Percentiles rank a stretch among this genome's conserved stretches.
These are phyloP conservation scores for Penicillium crustosum DNA, from an alignment of 2,329 filamentous ascomycete species.

Conservation along the genomic window DNA sequence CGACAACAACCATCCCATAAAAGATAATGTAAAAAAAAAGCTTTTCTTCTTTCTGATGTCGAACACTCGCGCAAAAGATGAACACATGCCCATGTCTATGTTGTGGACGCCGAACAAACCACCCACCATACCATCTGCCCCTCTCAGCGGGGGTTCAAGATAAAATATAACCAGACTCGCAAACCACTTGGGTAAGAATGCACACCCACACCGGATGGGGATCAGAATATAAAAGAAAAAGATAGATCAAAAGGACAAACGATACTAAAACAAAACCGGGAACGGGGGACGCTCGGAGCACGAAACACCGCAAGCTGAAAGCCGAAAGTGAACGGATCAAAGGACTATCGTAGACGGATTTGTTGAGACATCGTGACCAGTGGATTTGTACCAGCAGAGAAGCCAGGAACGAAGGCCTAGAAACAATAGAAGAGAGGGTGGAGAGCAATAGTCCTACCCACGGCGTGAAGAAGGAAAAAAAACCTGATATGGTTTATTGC, in stretches of 20 bases:
- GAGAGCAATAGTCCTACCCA: slow-evolving; percentile 16
- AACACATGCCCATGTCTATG: slow-evolving; percentile 45
- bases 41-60: slow-evolving; percentile 32
- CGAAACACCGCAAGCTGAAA: slow-evolving; percentile 11
- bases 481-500: background rate
- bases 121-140: slow-evolving; percentile 36
- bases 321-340: slow-evolving; percentile 9
- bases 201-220: slow-evolving; percentile 28
- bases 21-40: slow-evolving; percentile 14
- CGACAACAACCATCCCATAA: slow-evolving; percentile 16
- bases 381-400: slow-evolving; percentile 10
- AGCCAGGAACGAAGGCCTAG: slow-evolving; percentile 1
- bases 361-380: slow-evolving; percentile 2
- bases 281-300: slow-evolving; percentile 14
- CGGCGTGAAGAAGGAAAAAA: slow-evolving; percentile 2
- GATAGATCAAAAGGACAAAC: slow-evolving; percentile 20
- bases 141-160: slow-evolving; percentile 34
- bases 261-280: slow-evolving; percentile 18
- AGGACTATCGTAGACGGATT: slow-evolving; percentile 3
- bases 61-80: slow-evolving; percentile 25
- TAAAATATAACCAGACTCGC: slow-evolving; percentile 33
- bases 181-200: slow-evolving; percentile 26
- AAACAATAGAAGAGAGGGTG: slow-evolving; percentile 5
- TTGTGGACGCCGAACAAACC: slow-evolving; percentile 44
- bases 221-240: slow-evolving; percentile 12